Conservation (phyloP, 306 rosid genomes). For the Dalbergia cochinchinensis region DNA sequence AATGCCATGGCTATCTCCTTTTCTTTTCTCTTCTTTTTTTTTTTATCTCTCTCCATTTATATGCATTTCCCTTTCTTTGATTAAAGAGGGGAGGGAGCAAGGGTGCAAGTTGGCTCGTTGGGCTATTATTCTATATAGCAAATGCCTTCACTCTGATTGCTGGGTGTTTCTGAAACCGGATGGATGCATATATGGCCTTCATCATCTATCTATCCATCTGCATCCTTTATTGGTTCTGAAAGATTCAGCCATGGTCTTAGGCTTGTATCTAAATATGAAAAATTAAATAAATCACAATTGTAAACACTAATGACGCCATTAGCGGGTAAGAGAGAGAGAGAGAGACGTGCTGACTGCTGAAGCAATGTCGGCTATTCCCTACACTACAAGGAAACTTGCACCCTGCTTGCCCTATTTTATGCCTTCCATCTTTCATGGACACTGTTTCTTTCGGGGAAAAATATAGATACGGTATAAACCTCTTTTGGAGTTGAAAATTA, state of each 20-base stretch:
- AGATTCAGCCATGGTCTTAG: background rate
- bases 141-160: constrained; percentile 33
- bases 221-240: constrained; percentile 39
- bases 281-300: background rate
- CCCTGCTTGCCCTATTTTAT: background rate
- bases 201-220: constrained; percentile 29
- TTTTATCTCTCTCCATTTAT: background rate
- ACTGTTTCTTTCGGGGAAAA: background rate
- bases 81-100: constrained; percentile 43
- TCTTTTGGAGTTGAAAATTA: too few relatives aligned
- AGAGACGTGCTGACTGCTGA: background rate
- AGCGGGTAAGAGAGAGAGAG: background rate
- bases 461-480: too few relatives aligned
- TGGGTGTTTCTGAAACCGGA: constrained; percentile 40
- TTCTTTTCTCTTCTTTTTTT: too few relatives aligned
- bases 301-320: background rate
- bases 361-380: background rate
- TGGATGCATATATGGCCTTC: constrained; percentile 49
- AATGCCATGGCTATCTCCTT: background rate
- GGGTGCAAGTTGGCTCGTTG: constrained; percentile 51
- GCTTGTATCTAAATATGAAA: background rate
- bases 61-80: constrained; percentile 36
- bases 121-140: constrained; percentile 27
- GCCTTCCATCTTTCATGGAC: background rate
- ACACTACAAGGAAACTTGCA: background rate